A percentile compares a stretch with the other conserved stretches of the same genome.
Evolutionary conservation across 2,329 filamentous ascomycete genomes (phyloP).

Genomic region (Paracoccidioides lutzii): DNA sequence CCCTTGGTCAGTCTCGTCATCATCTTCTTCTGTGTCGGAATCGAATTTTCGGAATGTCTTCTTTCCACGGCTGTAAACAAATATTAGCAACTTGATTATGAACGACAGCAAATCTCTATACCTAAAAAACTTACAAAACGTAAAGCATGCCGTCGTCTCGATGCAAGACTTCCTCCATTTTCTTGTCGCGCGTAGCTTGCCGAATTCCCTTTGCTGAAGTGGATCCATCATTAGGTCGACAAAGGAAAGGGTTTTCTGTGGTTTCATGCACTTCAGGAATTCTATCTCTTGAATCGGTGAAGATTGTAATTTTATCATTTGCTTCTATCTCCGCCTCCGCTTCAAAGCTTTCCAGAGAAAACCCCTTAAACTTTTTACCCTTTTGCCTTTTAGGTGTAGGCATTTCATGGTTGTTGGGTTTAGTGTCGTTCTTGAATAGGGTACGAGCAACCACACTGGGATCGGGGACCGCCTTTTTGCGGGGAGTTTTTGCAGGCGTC

Average conservation of each 20-base stretch:
- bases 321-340: conserved; percentile 19
- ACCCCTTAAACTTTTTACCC: conserved; percentile 33
- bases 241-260: conserved; percentile 45
- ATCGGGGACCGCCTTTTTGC: conserved; percentile 38
- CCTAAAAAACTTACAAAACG: conserved; percentile 42
- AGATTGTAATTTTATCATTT: conserved; percentile 41
- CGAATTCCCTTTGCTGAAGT: conserved; percentile 6
- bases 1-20: conserved; percentile 30
- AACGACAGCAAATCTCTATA: neutral
- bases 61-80: conserved; percentile 42
- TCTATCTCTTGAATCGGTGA: conserved; percentile 50
- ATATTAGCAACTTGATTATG: conserved; percentile 16
- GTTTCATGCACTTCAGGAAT: conserved; percentile 41
- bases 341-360: conserved; percentile 33
- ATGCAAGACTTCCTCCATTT: conserved; percentile 39
- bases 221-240: conserved; percentile 23
- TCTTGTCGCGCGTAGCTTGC: conserved; percentile 22
- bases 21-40: conserved; percentile 28
- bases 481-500: conserved; percentile 50
- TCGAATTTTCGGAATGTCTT: conserved; percentile 47
- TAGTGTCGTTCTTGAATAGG: conserved; percentile 38
- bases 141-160: conserved; percentile 48
- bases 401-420: conserved; percentile 30
- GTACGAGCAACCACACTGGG: conserved; percentile 39
- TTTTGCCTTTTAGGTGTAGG: conserved; percentile 36